A percentile compares a stretch with the other conserved stretches of the same genome.
These are phyloP conservation scores for Amoebophrya sp. DNA, from an alignment of 169 alveolate genomes.

Conservation along the genomic window DNA sequence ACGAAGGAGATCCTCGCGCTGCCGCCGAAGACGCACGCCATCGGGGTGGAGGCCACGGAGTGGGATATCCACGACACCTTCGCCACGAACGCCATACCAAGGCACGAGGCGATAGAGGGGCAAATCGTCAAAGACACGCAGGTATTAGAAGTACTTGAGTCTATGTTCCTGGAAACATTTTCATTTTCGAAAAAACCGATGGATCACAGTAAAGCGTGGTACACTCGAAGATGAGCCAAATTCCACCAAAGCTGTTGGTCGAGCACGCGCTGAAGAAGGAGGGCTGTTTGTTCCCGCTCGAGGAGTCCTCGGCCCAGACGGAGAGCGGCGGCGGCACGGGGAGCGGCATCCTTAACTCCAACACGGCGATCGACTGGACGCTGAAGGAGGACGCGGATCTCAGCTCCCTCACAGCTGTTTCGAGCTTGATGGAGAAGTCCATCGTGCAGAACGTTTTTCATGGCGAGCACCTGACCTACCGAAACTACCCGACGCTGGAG, in stretches of 20 bases:
- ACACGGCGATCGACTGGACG: neutral
- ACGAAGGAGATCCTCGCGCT: slow-evolving; percentile 13
- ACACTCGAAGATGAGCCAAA: too few relatives aligned
- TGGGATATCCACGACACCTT: slow-evolving; percentile 19
- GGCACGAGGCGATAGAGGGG: neutral
- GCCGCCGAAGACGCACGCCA: neutral
- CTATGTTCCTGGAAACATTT: neutral
- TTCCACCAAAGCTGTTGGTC: neutral
- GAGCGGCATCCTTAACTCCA: too few relatives aligned
- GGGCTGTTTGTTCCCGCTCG: neutral
- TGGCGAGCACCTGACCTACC: neutral
- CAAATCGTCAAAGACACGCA: neutral
- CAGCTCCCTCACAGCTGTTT: neutral
- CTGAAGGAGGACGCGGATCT: neutral
- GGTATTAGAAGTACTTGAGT: neutral
- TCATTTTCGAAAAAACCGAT: too few relatives aligned
- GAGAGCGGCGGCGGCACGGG: neutral
- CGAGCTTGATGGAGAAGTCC: neutral
- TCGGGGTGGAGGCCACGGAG: slow-evolving; percentile 8
- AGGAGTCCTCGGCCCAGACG: neutral
- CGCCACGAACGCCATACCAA: neutral
- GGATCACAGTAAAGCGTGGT: too few relatives aligned
- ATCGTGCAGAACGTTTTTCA: neutral
- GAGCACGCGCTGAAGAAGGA: neutral
- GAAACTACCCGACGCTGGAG: slow-evolving; percentile 14